A percentile compares a stretch with the other conserved stretches of the same genome.
Evolutionary conservation across 441 rosid genomes (phyloP).

Genomic region (Euphorbia celastroides): DNA sequence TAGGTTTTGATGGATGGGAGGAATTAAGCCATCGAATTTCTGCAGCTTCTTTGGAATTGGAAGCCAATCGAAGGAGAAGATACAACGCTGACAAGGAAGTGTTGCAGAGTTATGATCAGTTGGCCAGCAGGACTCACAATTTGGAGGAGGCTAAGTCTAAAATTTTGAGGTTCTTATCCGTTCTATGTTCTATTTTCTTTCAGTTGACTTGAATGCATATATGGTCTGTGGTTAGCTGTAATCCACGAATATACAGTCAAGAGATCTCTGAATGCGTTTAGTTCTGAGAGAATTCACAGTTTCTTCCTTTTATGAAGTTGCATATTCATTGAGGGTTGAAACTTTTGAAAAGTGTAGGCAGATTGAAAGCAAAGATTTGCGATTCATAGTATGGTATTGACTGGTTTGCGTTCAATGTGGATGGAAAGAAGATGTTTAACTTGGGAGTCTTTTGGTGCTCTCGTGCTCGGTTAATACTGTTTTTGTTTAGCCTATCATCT

Average conservation of each 20-base stretch:
- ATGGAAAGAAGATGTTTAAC: too few relatives aligned
- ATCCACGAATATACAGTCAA: background rate
- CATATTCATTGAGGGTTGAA: background rate
- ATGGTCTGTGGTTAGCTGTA: background rate
- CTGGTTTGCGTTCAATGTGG: too few relatives aligned
- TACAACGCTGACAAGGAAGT: slow-evolving; percentile 36
- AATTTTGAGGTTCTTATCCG: slow-evolving; percentile 61
- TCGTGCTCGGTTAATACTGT: too few relatives aligned
- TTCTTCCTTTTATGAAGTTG: background rate
- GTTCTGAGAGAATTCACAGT: background rate
- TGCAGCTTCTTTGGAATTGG: slow-evolving; percentile 18
- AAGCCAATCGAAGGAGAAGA: slow-evolving; percentile 26
- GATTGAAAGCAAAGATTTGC: background rate
- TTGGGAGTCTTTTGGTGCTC: background rate
- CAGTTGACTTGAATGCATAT: too few relatives aligned
- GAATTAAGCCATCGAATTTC: slow-evolving; percentile 12
- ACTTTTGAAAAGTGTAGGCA: background rate
- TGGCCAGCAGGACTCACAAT: slow-evolving; percentile 23
- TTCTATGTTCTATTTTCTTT: too few relatives aligned
- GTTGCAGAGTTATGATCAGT: slow-evolving; percentile 38
- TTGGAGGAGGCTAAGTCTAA: slow-evolving; percentile 37
- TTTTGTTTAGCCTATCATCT: background rate
- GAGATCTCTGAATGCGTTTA: background rate
- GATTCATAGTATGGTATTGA: too few relatives aligned
- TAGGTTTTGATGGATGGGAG: slow-evolving; percentile 12